These are phyloP conservation scores for Tetradesmus lagerheimii DNA, from an alignment of 139 green algal species.

Conservation along the genomic window DNA sequence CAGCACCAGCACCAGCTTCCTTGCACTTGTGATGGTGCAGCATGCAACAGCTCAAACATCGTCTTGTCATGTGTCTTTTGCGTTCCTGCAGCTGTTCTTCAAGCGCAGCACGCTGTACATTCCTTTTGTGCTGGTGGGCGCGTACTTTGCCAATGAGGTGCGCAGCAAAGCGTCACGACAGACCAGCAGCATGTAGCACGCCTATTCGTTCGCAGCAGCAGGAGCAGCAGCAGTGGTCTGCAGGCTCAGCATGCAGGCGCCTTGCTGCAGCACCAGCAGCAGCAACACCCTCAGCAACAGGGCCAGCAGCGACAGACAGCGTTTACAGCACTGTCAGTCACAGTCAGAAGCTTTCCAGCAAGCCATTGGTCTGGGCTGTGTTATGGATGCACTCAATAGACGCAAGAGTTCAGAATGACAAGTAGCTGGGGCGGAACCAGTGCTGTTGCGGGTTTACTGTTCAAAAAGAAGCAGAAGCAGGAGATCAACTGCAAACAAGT, in stretches of 20 bases:
- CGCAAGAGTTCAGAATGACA: no score
- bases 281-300: background rate
- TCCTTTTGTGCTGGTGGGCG: constrained; percentile 59
- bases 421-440: no score
- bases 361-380: no score
- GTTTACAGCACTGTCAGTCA: no score
- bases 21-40: background rate
- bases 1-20: background rate
- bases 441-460: no score
- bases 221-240: background rate
- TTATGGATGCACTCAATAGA: no score
- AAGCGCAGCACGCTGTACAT: constrained; percentile 67
- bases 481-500: no score
- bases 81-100: constrained; percentile 54
- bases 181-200: background rate
- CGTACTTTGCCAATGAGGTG: constrained; percentile 68
- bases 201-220: background rate
- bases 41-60: no score
- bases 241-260: background rate
- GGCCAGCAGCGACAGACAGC: background rate
- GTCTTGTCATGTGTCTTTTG: background rate
- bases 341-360: no score
- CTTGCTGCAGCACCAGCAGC: no score
- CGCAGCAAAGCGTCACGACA: background rate
- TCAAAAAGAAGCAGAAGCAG: no score